Evolutionary conservation across 139 green algal species (phyloP).

Genomic region (Astrephomene gubernaculifera): DNA sequence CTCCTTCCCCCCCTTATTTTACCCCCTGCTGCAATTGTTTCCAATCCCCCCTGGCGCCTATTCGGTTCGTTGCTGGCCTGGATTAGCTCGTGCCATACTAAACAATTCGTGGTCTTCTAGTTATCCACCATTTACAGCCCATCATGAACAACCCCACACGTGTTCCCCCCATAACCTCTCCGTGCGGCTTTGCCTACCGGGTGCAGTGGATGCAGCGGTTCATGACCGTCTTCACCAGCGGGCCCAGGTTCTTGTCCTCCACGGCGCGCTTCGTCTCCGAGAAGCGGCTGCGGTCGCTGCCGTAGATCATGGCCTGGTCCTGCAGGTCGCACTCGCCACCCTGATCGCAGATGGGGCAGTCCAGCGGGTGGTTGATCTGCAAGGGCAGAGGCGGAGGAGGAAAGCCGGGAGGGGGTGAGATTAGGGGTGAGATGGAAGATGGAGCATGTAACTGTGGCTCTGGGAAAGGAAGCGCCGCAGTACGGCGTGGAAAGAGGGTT

Average conservation of each 20-base stretch:
- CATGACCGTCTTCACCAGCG: slow-evolving; percentile 99
- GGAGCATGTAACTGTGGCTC: no score
- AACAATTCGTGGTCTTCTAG: no score
- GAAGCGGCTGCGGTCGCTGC: slow-evolving; percentile 92
- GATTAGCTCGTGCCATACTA: no score
- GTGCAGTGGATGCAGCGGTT: slow-evolving; percentile 87
- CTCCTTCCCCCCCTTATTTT: no score
- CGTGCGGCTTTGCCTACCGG: slow-evolving; percentile 56
- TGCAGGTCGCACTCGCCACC: slow-evolving; percentile 99
- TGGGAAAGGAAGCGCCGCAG: no score
- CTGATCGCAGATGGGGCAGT: slow-evolving; percentile 99
- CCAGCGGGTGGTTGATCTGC: slow-evolving; percentile 97
- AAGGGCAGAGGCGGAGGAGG: neutral
- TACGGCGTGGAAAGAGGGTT: no score
- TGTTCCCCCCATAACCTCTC: no score
- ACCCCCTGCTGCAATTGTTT: no score
- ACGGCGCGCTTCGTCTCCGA: slow-evolving; percentile 92
- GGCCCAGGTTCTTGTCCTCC: slow-evolving; percentile 97
- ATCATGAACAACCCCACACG: no score
- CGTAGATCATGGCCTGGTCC: slow-evolving; percentile 96
- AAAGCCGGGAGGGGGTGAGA: neutral
- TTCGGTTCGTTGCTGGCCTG: no score
- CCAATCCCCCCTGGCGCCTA: no score
- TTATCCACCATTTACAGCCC: no score
- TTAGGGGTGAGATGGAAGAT: neutral